These are phyloP conservation scores for Ceratocystis diversiconidia DNA, from an alignment of 2,329 filamentous ascomycete species.

Conservation along the genomic window DNA sequence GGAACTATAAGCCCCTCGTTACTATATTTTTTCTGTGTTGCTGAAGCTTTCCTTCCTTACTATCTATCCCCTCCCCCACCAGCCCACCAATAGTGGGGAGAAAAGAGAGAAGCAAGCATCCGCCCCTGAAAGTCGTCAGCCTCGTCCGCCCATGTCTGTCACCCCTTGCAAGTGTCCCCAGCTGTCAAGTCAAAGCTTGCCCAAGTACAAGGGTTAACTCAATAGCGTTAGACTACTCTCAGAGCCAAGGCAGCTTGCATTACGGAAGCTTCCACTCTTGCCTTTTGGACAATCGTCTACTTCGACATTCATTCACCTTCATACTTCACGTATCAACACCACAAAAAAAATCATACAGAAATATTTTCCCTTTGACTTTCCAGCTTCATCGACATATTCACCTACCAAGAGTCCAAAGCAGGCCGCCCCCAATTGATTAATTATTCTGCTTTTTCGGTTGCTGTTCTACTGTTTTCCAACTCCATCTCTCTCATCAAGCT, in stretches of 20 bases:
- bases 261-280: slow-evolving; percentile 13
- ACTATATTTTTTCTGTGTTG: neutral
- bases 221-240: neutral
- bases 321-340: neutral
- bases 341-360: neutral
- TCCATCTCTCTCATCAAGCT: neutral
- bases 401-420: neutral
- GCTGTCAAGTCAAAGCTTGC: neutral
- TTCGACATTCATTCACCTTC: neutral
- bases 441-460: neutral
- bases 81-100: neutral
- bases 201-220: neutral
- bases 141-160: neutral
- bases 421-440: neutral
- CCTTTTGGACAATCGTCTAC: neutral
- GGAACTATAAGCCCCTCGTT: too few species aligned
- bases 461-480: neutral
- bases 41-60: neutral
- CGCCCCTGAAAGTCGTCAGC: neutral
- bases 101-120: too few species aligned
- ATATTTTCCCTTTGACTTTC: neutral
- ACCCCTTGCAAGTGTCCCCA: neutral
- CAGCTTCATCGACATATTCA: neutral
- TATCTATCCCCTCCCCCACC: neutral
- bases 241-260: slow-evolving; percentile 15